Evolutionary conservation across 345 rosid genomes (phyloP).

Genomic region (Physaria fendleri): DNA sequence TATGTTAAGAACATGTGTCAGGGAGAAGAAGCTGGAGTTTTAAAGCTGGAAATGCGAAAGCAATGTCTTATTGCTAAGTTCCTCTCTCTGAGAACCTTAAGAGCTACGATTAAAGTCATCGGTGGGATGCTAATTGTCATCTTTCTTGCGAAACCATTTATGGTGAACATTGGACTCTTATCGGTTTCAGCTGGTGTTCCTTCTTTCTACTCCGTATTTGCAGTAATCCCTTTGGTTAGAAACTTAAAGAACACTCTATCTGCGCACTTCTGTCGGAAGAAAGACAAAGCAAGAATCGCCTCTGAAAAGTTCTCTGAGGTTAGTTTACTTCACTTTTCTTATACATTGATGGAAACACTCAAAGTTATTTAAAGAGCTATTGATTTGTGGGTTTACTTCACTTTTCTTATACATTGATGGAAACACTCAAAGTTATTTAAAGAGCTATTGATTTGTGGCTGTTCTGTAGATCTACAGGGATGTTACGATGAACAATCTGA

Average conservation of each 20-base stretch:
- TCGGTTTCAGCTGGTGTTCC: slow-evolving; percentile 28
- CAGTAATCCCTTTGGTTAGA: slow-evolving; percentile 28
- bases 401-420: not conserved
- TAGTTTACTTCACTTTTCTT: not conserved
- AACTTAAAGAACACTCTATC: slow-evolving; percentile 30
- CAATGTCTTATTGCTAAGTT: slow-evolving; percentile 13
- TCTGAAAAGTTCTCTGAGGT: slow-evolving; percentile 32
- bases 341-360: not conserved
- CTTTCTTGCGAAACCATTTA: slow-evolving; percentile 31
- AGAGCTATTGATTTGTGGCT: not conserved
- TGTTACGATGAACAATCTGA: slow-evolving; percentile 28
- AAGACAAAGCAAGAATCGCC: slow-evolving; percentile 25
- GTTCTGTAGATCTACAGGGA: slow-evolving; percentile 24
- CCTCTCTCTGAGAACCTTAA: slow-evolving; percentile 9
- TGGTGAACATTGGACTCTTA: slow-evolving; percentile 25
- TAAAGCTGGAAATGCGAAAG: slow-evolving; percentile 30
- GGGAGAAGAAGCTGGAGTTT: slow-evolving; percentile 15
- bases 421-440: not conserved
- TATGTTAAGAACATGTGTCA: slow-evolving; percentile 1
- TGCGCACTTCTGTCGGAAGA: slow-evolving; percentile 23
- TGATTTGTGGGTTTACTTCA: not conserved
- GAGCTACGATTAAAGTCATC: slow-evolving; percentile 21
- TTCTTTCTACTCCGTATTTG: slow-evolving; percentile 27
- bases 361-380: not conserved
- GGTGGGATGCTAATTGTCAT: slow-evolving; percentile 27